Evolutionary conservation across 441 rosid species (phyloP).

Genomic region (Metrosideros polymorpha): DNA sequence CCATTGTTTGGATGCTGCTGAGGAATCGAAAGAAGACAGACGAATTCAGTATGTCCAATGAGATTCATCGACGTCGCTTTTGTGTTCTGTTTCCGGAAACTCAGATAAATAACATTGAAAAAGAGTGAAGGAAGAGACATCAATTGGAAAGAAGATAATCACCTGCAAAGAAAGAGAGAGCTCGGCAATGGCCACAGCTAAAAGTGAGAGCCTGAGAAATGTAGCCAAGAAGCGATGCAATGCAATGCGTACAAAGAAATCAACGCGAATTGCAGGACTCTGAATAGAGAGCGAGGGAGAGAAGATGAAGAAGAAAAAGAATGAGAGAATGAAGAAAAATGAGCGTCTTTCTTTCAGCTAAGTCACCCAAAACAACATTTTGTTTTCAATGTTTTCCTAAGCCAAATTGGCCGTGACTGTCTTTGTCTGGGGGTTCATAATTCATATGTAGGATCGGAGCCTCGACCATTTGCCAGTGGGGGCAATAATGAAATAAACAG

Average conservation of each 20-base stretch:
- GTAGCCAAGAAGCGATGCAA: not conserved
- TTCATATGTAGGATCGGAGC: too few relatives aligned
- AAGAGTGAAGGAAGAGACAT: not conserved
- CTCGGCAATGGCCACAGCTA: not conserved
- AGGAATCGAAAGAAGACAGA: not conserved
- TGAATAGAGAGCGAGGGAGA: not conserved
- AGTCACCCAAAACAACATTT: not conserved
- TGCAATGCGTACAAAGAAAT: not conserved
- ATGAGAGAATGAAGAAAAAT: not conserved
- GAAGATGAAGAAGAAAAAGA: not conserved
- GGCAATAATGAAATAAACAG: too few relatives aligned
- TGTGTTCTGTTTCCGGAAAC: not conserved
- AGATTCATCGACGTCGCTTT: fast-evolving
- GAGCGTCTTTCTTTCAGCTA: not conserved
- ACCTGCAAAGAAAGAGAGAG: not conserved
- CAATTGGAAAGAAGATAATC: not conserved
- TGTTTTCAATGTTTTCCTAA: too few relatives aligned
- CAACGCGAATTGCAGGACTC: not conserved
- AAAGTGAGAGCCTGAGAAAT: not conserved
- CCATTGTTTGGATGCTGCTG: not conserved
- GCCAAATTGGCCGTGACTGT: too few relatives aligned
- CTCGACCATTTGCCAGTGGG: too few relatives aligned
- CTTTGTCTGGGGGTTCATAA: too few relatives aligned
- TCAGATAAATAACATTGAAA: not conserved
- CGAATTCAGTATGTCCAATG: not conserved